Evolutionary conservation across 305 asterid genomes (phyloP), one percentile per base, ranked within the genome.

Genomic region (Ilex paraguariensis): DNA sequence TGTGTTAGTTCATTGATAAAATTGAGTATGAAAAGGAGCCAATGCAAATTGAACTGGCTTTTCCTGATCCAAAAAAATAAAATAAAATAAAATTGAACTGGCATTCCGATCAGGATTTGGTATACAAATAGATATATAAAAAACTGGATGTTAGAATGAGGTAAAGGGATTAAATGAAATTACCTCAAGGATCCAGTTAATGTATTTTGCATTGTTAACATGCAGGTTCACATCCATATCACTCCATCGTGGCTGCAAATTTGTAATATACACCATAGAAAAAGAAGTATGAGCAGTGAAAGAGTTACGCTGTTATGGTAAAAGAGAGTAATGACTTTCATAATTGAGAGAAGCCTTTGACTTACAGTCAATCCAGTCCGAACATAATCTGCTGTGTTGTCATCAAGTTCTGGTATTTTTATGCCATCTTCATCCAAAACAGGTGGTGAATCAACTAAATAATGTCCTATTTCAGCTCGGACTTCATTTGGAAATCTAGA

Each of bases 121-220:
- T 21, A 21, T 21, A 21, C 28, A 21, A 21, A 21, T 21, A 21
- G 28, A 21, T 21, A 21, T 21, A 1, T 21, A 21, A 21, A 21
- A 21, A 21, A 21, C 28, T 21, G 28, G 28, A 21, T 21, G 28
- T 21, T 21, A 21, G 28, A 21, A 21, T 21, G 55, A 56, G 56
- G 53, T 36, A 49, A 64, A 15, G 12, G 31, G 11, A 63, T 36
- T 3, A 59, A 70, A 15, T 21, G 28, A n/a, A 49, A 62, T 61
- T 74, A 89, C 98, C 96, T 92, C 98, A 61, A 92, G 90, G 79
- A 92, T 84, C 98, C 98, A 92, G 61, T 91, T 93, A 61, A 92
- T 77, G 66, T 92, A 92, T 71, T 92, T 92, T 66, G 89, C 98
- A 69, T 92, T 92, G 70, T 92, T 92, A 78, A 92, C 98, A 66